phyloP scores from a whole-genome alignment of 2,329 filamentous ascomycete species.

The Colletotrichum karsti region DNA sequence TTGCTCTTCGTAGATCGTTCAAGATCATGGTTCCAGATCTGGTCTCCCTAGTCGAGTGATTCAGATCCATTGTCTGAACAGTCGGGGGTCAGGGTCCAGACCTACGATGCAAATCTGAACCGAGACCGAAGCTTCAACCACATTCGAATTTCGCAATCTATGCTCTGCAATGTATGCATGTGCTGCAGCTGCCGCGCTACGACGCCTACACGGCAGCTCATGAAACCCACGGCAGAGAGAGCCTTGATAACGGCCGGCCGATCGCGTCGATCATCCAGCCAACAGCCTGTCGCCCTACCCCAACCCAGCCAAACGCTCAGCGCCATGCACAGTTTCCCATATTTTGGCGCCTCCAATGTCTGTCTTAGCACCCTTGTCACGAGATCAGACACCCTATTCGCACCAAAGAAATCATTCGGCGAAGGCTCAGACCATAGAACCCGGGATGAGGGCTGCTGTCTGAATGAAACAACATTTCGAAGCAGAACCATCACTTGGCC shows the following conservation, averaged over 20 bases:
- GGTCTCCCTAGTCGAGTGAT: neutral
- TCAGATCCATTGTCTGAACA: neutral
- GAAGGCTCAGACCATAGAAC: neutral
- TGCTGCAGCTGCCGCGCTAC: slow-evolving; percentile 13
- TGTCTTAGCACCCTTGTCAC: neutral
- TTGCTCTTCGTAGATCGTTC: neutral
- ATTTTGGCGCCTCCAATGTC: neutral
- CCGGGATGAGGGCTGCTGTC: neutral
- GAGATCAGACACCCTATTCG: no score
- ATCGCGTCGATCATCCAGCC: slow-evolving; percentile 27
- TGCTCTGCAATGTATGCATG: neutral
- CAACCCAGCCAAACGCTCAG: neutral
- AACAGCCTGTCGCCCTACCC: slow-evolving; percentile 14
- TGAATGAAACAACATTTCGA: neutral
- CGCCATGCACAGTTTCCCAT: neutral
- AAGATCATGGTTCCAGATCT: neutral
- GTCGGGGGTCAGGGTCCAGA: neutral
- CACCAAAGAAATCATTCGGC: no score
- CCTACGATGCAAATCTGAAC: neutral
- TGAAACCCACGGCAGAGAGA: slow-evolving; percentile 13
- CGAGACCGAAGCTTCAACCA: neutral
- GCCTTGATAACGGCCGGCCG: slow-evolving; percentile 23
- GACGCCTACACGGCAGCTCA: slow-evolving; percentile 3
- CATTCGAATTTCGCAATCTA: neutral
- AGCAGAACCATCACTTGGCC: neutral